Evolutionary conservation across 345 rosid species (phyloP).

Genomic region (Eutrema yunnanense): DNA sequence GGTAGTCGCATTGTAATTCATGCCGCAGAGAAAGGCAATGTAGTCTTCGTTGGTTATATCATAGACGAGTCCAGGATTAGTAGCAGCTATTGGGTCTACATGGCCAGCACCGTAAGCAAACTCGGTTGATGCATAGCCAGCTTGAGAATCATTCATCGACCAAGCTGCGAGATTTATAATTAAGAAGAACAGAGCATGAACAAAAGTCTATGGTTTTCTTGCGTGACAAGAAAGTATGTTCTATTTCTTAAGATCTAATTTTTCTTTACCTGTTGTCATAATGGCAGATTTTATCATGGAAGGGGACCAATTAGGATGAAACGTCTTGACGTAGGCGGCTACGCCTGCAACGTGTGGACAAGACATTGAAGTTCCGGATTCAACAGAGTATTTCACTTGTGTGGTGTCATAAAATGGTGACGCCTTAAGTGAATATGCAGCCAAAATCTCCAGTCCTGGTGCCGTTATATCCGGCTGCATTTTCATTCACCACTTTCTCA

Average conservation of each 20-base stretch:
- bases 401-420: neutral
- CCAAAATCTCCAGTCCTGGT: slow-evolving; percentile 48
- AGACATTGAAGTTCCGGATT: slow-evolving; percentile 46
- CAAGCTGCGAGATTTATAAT: slow-evolving; percentile 20
- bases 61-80: slow-evolving; percentile 34
- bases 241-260: neutral
- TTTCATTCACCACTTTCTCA: neutral
- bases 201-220: neutral
- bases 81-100: slow-evolving; percentile 31
- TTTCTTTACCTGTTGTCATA: slow-evolving; percentile 35
- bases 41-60: slow-evolving; percentile 20
- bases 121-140: neutral
- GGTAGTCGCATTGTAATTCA: slow-evolving; percentile 5
- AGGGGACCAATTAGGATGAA: slow-evolving; percentile 50
- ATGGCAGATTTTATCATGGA: slow-evolving; percentile 39
- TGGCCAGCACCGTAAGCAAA: slow-evolving; percentile 35
- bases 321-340: slow-evolving; percentile 37
- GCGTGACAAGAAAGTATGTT: neutral
- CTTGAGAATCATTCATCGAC: slow-evolving; percentile 7
- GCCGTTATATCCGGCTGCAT: slow-evolving; percentile 56
- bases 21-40: slow-evolving; percentile 20
- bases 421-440: slow-evolving; percentile 37
- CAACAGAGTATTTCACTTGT: slow-evolving; percentile 17
- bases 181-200: neutral
- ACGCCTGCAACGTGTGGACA: slow-evolving; percentile 38